Conservation (phyloP, 305 asterid genomes). For the Andrographis paniculata region DNA sequence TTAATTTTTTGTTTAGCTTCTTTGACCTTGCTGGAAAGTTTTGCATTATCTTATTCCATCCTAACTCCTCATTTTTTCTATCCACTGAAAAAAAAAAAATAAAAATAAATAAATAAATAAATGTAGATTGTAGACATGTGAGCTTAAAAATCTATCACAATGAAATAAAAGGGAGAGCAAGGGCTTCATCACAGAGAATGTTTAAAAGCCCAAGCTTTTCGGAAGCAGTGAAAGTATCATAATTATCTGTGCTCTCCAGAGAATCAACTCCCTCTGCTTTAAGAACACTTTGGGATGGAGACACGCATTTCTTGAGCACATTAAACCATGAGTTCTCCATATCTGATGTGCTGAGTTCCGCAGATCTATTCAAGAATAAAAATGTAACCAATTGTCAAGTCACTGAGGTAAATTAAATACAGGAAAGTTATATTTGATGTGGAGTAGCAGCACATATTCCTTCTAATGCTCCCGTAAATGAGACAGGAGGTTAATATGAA, state of each 20-base stretch:
- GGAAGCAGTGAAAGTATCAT: slow-evolving; percentile 49
- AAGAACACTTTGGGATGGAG: slow-evolving; percentile 34
- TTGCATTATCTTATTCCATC: slow-evolving; percentile 47
- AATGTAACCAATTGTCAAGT: slow-evolving; percentile 15
- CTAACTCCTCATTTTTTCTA: slow-evolving; percentile 61
- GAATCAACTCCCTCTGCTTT: slow-evolving; percentile 35
- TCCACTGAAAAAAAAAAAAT: slow-evolving; percentile 7
- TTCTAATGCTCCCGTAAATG: slow-evolving; percentile 41
- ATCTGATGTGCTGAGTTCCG: slow-evolving; percentile 30
- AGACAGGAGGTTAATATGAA: slow-evolving; percentile 53
- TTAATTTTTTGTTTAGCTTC: slow-evolving; percentile 43
- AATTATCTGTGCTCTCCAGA: slow-evolving; percentile 38
- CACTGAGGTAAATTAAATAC: slow-evolving; percentile 8
- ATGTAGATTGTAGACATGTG: too few relatives aligned
- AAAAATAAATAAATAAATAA: too few relatives aligned
- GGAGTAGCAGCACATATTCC: slow-evolving; percentile 31
- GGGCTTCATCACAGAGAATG: slow-evolving; percentile 73
- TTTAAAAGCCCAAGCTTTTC: slow-evolving; percentile 56
- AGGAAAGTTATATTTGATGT: too few relatives aligned
- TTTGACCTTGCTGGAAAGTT: slow-evolving; percentile 43
- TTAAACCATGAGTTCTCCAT: slow-evolving; percentile 48
- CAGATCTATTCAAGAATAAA: slow-evolving; percentile 28
- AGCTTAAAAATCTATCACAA: slow-evolving; percentile 5
- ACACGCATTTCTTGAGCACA: slow-evolving; percentile 42
- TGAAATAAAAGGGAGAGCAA: slow-evolving; percentile 21